phyloP scores from a whole-genome alignment of 2,329 filamentous ascomycete genomes.

The Exophiala oligosperma region DNA sequence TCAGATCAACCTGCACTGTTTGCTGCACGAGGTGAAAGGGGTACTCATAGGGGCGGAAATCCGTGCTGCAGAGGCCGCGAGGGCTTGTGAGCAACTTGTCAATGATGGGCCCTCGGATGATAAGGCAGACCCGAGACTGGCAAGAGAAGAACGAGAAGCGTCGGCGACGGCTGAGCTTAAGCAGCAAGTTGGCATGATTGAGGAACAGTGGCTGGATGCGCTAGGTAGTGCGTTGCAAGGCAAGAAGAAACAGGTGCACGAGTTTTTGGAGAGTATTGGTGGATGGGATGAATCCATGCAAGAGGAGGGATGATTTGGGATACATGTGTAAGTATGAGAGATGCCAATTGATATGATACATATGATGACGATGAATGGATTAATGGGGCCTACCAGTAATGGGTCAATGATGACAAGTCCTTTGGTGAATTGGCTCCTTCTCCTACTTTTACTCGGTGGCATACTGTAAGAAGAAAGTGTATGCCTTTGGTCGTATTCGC shows the following conservation, averaged over 20 bases:
- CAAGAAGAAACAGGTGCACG: conserved; percentile 72
- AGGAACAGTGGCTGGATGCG: conserved; percentile 86
- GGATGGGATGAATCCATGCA: conserved; percentile 73
- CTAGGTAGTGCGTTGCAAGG: conserved; percentile 74
- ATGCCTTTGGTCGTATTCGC: too few relatives aligned
- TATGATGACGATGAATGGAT: too few relatives aligned
- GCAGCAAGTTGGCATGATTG: conserved; percentile 87
- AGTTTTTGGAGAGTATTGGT: conserved; percentile 72
- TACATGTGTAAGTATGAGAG: neutral
- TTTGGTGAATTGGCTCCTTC: too few relatives aligned
- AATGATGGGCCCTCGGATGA: conserved; percentile 15
- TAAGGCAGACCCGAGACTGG: conserved; percentile 39
- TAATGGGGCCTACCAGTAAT: too few relatives aligned
- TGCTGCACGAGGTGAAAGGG: conserved; percentile 87
- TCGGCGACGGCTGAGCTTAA: conserved; percentile 82
- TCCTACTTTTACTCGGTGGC: too few relatives aligned
- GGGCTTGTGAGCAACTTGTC: conserved; percentile 42
- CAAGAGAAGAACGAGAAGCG: conserved; percentile 64
- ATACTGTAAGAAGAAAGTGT: too few relatives aligned
- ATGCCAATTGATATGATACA: neutral
- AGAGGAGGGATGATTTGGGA: neutral
- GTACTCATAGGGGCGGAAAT: conserved; percentile 70
- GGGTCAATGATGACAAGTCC: too few relatives aligned
- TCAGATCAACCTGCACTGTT: conserved; percentile 85
- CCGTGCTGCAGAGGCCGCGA: conserved; percentile 66